These are phyloP conservation scores for Pulveroboletus ravenelii DNA, from an alignment of 768 basidiomycete genomes.

Conservation along the genomic window DNA sequence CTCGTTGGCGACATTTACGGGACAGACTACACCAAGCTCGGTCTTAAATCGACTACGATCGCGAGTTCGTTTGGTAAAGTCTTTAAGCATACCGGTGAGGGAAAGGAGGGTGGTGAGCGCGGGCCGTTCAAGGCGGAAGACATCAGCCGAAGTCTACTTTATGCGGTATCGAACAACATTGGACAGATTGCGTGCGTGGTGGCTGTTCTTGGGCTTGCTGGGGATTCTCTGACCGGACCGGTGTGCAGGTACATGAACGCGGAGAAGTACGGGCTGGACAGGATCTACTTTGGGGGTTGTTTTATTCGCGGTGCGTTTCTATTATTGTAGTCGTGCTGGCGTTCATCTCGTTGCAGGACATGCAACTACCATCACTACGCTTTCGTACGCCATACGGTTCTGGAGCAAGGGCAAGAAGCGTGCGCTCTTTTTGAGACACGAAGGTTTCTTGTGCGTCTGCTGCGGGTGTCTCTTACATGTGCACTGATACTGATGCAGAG, in stretches of 20 bases:
- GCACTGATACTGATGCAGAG: constrained; percentile 42
- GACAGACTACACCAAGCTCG: constrained; percentile 92
- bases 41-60: constrained; percentile 96
- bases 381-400: constrained; percentile 98
- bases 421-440: constrained; percentile 94
- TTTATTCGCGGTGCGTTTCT: constrained; percentile 86
- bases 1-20: constrained; percentile 99
- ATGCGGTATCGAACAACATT: constrained; percentile 98
- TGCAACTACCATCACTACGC: constrained; percentile 91
- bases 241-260: constrained; percentile 84
- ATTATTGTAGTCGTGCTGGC: neutral
- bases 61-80: constrained; percentile 99
- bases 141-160: constrained; percentile 89
- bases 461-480: neutral
- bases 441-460: constrained; percentile 86
- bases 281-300: constrained; percentile 98
- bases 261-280: constrained; percentile 93
- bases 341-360: constrained; percentile 57
- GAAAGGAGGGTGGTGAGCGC: constrained; percentile 43
- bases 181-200: constrained; percentile 95
- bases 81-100: constrained; percentile 75
- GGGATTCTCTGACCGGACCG: constrained; percentile 11
- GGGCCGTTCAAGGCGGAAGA: constrained; percentile 83
- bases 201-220: constrained; percentile 5
- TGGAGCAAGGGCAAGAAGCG: constrained; percentile 98